Evolutionary conservation across 495 filamentous ascomycete species (phyloP).

Genomic region (Xylaria telfairii): DNA sequence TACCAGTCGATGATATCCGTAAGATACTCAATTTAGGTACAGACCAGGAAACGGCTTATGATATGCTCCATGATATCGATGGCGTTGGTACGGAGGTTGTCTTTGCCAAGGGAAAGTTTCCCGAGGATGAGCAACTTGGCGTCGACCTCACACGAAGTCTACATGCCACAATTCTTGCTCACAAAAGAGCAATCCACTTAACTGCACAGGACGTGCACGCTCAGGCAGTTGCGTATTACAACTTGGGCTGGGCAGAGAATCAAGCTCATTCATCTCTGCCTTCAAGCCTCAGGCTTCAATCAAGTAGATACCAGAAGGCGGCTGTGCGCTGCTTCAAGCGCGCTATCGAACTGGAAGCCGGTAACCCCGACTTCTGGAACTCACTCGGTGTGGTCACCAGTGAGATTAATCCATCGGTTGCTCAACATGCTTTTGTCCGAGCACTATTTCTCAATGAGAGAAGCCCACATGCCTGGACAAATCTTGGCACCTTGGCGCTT

Average conservation of each 20-base stretch:
- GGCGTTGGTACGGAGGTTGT: constrained; percentile 62
- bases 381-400: constrained; percentile 90
- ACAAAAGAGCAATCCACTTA: constrained; percentile 81
- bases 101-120: constrained; percentile 46
- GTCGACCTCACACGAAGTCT: constrained; percentile 58
- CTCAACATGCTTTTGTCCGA: constrained; percentile 94
- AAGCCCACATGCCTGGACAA: constrained; percentile 85
- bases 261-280: constrained; percentile 72
- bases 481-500: constrained; percentile 84
- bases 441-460: constrained; percentile 90
- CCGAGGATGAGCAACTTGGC: constrained; percentile 55
- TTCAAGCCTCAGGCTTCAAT: constrained; percentile 50
- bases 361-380: constrained; percentile 98
- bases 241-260: constrained; percentile 93
- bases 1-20: constrained; percentile 63
- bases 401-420: constrained; percentile 79
- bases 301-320: constrained; percentile 74
- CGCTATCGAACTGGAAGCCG: constrained; percentile 92
- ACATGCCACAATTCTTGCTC: constrained; percentile 76
- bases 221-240: constrained; percentile 96
- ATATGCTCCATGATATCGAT: constrained; percentile 73
- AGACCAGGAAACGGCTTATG: constrained; percentile 60
- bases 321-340: constrained; percentile 93
- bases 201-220: constrained; percentile 80
- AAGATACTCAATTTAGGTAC: constrained; percentile 59